Conservation (phyloP, 495 filamentous ascomycete species). For the Hypoxylon cercidicola region DNA sequence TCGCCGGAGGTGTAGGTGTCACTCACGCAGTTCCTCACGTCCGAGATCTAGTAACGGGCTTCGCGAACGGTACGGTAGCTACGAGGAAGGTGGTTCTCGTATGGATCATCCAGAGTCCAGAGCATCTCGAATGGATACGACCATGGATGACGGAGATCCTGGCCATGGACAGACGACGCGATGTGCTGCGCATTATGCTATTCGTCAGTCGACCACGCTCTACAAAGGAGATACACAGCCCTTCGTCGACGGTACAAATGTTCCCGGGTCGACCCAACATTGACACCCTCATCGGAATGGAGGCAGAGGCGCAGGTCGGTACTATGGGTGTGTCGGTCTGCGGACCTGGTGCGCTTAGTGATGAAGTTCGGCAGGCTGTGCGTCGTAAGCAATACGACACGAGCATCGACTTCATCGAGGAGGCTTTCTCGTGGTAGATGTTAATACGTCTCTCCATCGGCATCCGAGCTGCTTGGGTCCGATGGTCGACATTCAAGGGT, state of each 20-base stretch:
- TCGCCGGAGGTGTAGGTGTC: constrained; percentile 88
- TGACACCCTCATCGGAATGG: constrained; percentile 76
- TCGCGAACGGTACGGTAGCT: constrained; percentile 75
- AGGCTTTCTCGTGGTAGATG: constrained; percentile 87
- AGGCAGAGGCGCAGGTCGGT: constrained; percentile 80
- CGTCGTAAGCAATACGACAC: constrained; percentile 71
- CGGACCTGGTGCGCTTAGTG: constrained; percentile 87
- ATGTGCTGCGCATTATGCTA: constrained; percentile 83
- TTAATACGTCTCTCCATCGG: neutral
- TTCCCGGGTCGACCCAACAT: constrained; percentile 77
- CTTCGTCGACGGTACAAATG: constrained; percentile 88
- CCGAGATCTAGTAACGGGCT: constrained; percentile 76
- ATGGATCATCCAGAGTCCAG: constrained; percentile 89
- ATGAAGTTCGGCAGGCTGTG: constrained; percentile 82
- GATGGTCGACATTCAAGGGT: constrained; percentile 9
- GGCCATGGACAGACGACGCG: constrained; percentile 80
- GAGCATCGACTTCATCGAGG: constrained; percentile 89
- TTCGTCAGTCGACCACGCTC: constrained; percentile 88
- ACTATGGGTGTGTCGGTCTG: constrained; percentile 89
- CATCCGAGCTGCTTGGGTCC: constrained; percentile 2
- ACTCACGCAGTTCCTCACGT: constrained; percentile 87
- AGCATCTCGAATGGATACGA: constrained; percentile 91
- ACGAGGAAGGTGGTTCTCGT: constrained; percentile 82
- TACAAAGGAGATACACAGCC: constrained; percentile 81
- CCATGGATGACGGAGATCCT: constrained; percentile 97